Evolutionary conservation across 1,139 yeast species (phyloP), one percentile per base, ranked within the genome.

Genomic region (Pneumocystis murina): DNA sequence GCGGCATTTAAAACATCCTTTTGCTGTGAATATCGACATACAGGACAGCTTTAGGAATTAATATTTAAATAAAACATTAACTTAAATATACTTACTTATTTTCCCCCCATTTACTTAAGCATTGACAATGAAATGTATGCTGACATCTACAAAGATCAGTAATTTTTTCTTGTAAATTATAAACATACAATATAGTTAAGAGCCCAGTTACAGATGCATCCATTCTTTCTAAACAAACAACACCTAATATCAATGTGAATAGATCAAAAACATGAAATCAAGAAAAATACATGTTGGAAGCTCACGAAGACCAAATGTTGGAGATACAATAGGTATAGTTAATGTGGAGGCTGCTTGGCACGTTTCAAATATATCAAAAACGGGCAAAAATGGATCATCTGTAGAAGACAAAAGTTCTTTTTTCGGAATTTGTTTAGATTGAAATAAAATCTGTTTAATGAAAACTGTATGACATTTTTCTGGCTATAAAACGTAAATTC

Each of bases 121-220:
- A 91, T 69, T 82, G 87, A 70, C 96, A 90, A 73, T 91, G 97
- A 74, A 89, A 91, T 0, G 96, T 89, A 72, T 91, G 97, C 72
- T 88, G 96, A 68, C 97, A 91, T 24, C 55, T 48, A 48, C 3
- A 48, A 48, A 48, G n/a, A 43, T 48, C 14, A 48, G 24, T 24
- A 2, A 1, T 24, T 6, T 4, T 40, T 40, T 24, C n/a, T 24
- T 24, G 30, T 10, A 48, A 24, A 48, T 24, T 38, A 24, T 24
- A 12, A 48, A 48, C 10, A 48, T 48, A 48, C 0, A 94, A 89
- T 61, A 88, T 90, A 0, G 97, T 91, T 14, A 90, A 76, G 17
- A 91, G 75, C 0, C 97, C 97, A 0, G 95, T 85, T 5, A 86
- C 78, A 33, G 82, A 81, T 1, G 92, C 79, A 72, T 91, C 97